A percentile compares a stretch with the other conserved stretches of the same genome.
Evolutionary conservation across 2,329 filamentous ascomycete genomes (phyloP).

Genomic region (Penicillium freii): DNA sequence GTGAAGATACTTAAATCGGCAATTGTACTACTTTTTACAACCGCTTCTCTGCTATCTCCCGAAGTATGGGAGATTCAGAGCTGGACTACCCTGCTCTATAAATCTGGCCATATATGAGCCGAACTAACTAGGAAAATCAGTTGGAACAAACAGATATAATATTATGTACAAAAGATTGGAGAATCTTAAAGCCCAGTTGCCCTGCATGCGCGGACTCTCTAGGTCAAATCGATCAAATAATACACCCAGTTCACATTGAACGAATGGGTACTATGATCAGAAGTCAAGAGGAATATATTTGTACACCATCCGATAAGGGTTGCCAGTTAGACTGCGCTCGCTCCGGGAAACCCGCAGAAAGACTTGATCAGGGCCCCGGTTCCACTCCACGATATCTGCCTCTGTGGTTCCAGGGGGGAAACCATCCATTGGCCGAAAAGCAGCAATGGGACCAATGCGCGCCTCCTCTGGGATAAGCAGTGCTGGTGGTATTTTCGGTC

Average conservation of each 20-base stretch:
- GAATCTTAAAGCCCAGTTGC: neutral
- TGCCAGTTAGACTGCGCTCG: conserved; percentile 12
- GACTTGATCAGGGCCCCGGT: conserved; percentile 15
- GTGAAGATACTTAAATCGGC: too few relatives aligned
- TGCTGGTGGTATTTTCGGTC: neutral
- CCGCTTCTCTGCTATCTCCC: too few relatives aligned
- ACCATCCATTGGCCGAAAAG: conserved; percentile 25
- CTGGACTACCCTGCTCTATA: neutral
- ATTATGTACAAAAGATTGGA: neutral
- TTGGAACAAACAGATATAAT: neutral
- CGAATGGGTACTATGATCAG: neutral
- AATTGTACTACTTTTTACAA: neutral
- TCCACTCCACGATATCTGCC: conserved; percentile 24
- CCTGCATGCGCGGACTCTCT: neutral
- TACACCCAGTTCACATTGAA: neutral
- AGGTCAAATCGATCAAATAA: neutral
- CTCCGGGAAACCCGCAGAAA: conserved; percentile 27
- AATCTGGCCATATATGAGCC: neutral
- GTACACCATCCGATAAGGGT: conserved; percentile 23
- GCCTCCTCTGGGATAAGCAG: conserved; percentile 24
- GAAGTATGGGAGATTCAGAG: neutral
- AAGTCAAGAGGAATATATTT: conserved; percentile 24
- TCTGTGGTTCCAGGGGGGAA: conserved; percentile 16
- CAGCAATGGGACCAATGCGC: conserved; percentile 26
- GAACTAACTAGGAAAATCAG: too few relatives aligned